Evolutionary conservation across 2,329 filamentous ascomycete genomes (phyloP), one percentile per base, ranked within the genome.

Genomic region (Ophiostoma pallidulum): DNA sequence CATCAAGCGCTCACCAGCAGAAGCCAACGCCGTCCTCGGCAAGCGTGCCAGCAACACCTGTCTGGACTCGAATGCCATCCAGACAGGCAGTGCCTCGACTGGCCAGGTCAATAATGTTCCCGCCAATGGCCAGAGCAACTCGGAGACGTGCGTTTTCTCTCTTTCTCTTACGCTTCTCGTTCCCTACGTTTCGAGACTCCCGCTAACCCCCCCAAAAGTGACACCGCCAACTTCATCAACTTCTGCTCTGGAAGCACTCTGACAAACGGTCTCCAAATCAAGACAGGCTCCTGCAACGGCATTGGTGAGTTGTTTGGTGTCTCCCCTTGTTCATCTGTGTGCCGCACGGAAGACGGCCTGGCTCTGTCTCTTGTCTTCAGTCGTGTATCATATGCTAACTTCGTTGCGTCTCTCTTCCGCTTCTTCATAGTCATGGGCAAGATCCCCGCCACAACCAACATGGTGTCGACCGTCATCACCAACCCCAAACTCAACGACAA

Each of bases 141-240:
- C 77, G 7, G 56, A 58, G 13, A 78, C 72, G 70, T 77, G 58
- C 61, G 75, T 54, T 4, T 16, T 31, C n/a, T n/a, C n/a, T n/a
- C n/a, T n/a, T n/a, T n/a, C n/a, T n/a, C n/a, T n/a, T n/a, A n/a
- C n/a, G n/a, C n/a, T n/a, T n/a, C n/a, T n/a, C 13, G 2, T 4
- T 31, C 5, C 6, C 28, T 18, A 3, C 8, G 33, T 47, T 14
- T n/a, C 4, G 7, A 26, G 14, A n/a, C 10, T 28, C 56, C 14
- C n/a, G 19, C n/a, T 42, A 31, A 45, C 16, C 28, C 16, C 5
- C 13, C 6, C 24, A 28, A 28, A 47, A 80, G 76, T 53, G 75
- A 80, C 54, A 51, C 64, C 16, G 66, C 67, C 66, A 81, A 81
- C 68, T 81, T 81, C 63, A 80, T 80, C 71, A 80, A 81, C 69